A percentile compares a stretch with the other conserved stretches of the same genome.
These are phyloP conservation scores for Myxozyma monticola DNA, from an alignment of 805 yeast genomes.

Conservation along the genomic window DNA sequence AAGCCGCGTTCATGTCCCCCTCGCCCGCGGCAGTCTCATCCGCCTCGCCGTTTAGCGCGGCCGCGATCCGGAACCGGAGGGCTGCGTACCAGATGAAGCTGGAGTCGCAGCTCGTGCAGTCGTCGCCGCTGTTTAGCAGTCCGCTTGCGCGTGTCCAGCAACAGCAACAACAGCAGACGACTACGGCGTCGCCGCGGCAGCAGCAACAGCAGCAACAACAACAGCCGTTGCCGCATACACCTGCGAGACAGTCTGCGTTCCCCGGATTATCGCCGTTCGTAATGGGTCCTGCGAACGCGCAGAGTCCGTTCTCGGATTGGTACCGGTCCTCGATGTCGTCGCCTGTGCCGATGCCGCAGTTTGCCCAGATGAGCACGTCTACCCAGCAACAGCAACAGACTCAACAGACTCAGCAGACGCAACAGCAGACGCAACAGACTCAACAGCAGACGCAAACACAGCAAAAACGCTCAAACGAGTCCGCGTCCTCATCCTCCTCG, in stretches of 20 bases:
- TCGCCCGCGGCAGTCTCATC: slow-evolving; percentile 3
- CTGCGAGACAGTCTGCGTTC: background rate
- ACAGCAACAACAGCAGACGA: background rate
- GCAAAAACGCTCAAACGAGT: background rate
- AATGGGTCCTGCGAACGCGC: background rate
- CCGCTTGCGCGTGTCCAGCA: slow-evolving; percentile 2
- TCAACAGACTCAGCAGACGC: background rate
- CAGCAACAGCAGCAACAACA: slow-evolving; percentile 8
- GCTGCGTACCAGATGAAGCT: slow-evolving; percentile 3
- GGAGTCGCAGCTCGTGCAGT: slow-evolving; percentile 3
- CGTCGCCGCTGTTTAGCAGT: background rate
- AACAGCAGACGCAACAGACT: background rate
- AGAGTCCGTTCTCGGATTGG: slow-evolving; percentile 14
- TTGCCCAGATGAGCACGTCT: background rate
- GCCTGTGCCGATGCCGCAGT: background rate
- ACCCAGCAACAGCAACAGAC: background rate
- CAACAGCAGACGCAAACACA: background rate
- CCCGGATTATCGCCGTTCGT: slow-evolving; percentile 9
- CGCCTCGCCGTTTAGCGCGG: slow-evolving; percentile 13
- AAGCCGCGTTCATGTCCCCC: slow-evolving; percentile 14
- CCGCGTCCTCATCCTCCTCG: background rate
- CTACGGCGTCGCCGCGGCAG: background rate
- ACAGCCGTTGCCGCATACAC: slow-evolving; percentile 2
- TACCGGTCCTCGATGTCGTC: slow-evolving; percentile 10
- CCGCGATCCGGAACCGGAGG: slow-evolving; percentile 7